A percentile compares a stretch with the other conserved stretches of the same genome.
Conservation (phyloP, 352 stramenopile species). For the Globisporangium ultimum region DNA sequence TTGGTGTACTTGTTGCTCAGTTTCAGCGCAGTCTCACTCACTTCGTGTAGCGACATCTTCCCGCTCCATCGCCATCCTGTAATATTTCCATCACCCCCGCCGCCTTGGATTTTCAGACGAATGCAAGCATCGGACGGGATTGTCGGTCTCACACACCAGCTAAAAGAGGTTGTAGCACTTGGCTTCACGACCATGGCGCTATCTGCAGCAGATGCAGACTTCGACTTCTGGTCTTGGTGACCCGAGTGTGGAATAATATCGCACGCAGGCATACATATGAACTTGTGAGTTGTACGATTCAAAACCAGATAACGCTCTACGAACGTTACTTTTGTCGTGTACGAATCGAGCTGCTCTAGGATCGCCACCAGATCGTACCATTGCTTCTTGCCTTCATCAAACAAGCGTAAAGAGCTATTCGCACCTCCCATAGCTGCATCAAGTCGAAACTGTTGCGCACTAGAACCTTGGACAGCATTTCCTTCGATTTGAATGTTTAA, state of each 20-base stretch:
- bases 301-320: constrained; percentile 78
- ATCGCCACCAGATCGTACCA: constrained; percentile 80
- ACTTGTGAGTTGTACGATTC: constrained; percentile 59
- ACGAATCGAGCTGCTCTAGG: constrained; percentile 60
- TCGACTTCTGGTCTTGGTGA: background rate
- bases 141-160: constrained; percentile 48
- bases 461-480: constrained; percentile 46
- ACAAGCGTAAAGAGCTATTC: constrained; percentile 68
- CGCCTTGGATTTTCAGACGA: constrained; percentile 48
- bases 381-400: constrained; percentile 62
- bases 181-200: constrained; percentile 25
- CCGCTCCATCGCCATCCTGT: constrained; percentile 74
- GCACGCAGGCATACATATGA: constrained; percentile 49
- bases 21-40: constrained; percentile 83
- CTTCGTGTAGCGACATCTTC: constrained; percentile 78
- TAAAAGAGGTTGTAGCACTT: constrained; percentile 55
- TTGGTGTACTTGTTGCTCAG: constrained; percentile 80
- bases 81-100: constrained; percentile 20
- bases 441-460: constrained; percentile 54
- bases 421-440: constrained; percentile 45
- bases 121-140: constrained; percentile 63
- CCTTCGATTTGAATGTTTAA: constrained; percentile 68
- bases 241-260: constrained; percentile 26
- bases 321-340: constrained; percentile 75
- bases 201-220: constrained; percentile 8